A percentile compares a stretch with the other conserved stretches of the same genome.
Conservation (phyloP, 768 basidiomycete genomes). For the Paxillus rubicundulus region DNA sequence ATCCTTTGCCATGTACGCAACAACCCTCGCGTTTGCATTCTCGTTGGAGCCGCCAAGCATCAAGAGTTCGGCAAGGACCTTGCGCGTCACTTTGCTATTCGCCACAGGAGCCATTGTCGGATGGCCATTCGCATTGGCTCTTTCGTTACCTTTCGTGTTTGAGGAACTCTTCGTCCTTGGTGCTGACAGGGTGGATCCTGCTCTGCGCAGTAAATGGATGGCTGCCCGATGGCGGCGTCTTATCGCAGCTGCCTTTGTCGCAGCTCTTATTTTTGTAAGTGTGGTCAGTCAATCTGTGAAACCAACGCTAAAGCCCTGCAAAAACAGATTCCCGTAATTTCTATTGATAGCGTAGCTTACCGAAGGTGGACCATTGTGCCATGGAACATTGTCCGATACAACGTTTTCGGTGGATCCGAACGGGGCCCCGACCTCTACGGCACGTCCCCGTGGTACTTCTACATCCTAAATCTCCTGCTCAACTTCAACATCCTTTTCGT, state of each 20-base stretch:
- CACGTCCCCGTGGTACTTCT: constrained; percentile 83
- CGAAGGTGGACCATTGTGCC: constrained; percentile 76
- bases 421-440: constrained; percentile 94
- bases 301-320: neutral
- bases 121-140: constrained; percentile 93
- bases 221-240: constrained; percentile 59
- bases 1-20: constrained; percentile 91
- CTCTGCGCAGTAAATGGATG: constrained; percentile 51
- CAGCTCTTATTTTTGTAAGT: constrained; percentile 63
- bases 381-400: constrained; percentile 93
- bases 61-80: constrained; percentile 52
- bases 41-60: constrained; percentile 57
- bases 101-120: constrained; percentile 86
- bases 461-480: constrained; percentile 82
- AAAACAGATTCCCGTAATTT: constrained; percentile 77
- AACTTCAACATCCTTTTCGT: constrained; percentile 91
- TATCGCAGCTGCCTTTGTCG: constrained; percentile 48
- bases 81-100: constrained; percentile 66
- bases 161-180: constrained; percentile 86
- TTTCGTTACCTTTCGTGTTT: constrained; percentile 84
- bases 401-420: constrained; percentile 77
- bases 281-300: neutral
- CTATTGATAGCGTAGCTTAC: constrained; percentile 84
- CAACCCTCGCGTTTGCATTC: constrained; percentile 73
- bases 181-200: constrained; percentile 56